A percentile compares a stretch with the other conserved stretches of the same genome.
Conservation (phyloP, 257 asterid genomes). For the Ilex asprella region DNA sequence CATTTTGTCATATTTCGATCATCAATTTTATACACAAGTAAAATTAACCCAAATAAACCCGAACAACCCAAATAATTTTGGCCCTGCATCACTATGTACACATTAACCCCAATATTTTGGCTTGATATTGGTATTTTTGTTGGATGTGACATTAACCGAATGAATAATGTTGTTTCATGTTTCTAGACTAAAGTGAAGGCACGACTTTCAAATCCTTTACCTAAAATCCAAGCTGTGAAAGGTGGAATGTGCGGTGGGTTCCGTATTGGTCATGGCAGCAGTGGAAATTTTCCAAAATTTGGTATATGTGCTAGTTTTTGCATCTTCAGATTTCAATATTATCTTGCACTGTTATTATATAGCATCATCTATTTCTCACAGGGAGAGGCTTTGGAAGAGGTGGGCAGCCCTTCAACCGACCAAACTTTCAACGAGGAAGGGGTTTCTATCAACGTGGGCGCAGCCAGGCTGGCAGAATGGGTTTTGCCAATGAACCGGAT, state of each 20-base stretch:
- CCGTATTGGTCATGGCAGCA: conserved; percentile 34
- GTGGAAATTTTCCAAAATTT: conserved; percentile 22
- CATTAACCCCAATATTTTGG: too few species aligned
- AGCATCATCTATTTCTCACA: conserved; percentile 16
- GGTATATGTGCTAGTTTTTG: conserved; percentile 16
- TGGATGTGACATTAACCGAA: too few species aligned
- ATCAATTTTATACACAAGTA: too few species aligned
- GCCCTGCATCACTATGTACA: too few species aligned
- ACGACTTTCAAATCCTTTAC: conserved; percentile 60
- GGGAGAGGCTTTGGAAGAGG: conserved; percentile 46
- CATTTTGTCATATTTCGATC: too few species aligned
- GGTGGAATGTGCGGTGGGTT: conserved; percentile 61
- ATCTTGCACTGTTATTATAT: too few species aligned
- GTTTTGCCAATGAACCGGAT: conserved; percentile 26
- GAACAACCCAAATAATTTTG: too few species aligned
- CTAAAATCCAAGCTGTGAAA: conserved; percentile 61
- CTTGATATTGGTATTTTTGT: too few species aligned
- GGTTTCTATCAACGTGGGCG: conserved; percentile 33
- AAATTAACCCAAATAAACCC: too few species aligned
- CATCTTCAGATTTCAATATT: too few species aligned
- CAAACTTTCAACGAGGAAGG: conserved; percentile 28
- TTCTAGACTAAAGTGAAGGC: conserved; percentile 45
- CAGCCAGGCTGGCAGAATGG: conserved; percentile 35
- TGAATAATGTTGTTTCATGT: not conserved
- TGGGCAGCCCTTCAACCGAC: conserved; percentile 31